Conservation (phyloP, 164 flowering plant genomes). For the Liquidambar formosana region DNA sequence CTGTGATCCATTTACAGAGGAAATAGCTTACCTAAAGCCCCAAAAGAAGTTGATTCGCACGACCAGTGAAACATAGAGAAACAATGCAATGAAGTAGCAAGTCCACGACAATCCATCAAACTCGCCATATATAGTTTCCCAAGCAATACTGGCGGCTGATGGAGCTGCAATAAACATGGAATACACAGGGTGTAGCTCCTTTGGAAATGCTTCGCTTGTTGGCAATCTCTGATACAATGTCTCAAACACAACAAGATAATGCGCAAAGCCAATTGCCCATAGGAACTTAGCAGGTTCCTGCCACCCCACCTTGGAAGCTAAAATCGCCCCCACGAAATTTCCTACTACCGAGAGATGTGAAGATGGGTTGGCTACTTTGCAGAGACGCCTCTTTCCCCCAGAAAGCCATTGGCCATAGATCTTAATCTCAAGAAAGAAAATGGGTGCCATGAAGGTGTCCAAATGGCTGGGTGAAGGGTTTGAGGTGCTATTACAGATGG, state of each 20-base stretch:
- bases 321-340: constrained; percentile 88
- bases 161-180: constrained; percentile 98
- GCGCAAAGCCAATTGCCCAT: constrained; percentile 95
- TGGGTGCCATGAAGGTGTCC: constrained; percentile 79
- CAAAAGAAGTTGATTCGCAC: constrained; percentile 86
- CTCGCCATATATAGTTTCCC: constrained; percentile 76
- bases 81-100: constrained; percentile 88
- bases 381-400: constrained; percentile 83
- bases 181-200: constrained; percentile 95
- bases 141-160: constrained; percentile 89
- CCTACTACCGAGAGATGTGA: constrained; percentile 92
- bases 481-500: constrained; percentile 48
- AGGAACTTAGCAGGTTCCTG: constrained; percentile 87
- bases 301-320: constrained; percentile 88
- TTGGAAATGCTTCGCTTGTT: constrained; percentile 85
- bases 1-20: background rate
- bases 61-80: constrained; percentile 72
- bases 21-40: constrained; percentile 66
- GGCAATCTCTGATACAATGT: constrained; percentile 92
- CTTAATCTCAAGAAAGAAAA: constrained; percentile 78
- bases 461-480: constrained; percentile 63
- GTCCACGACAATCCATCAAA: constrained; percentile 78
- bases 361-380: constrained; percentile 91
- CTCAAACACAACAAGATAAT: constrained; percentile 87
- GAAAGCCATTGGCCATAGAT: constrained; percentile 98